Evolutionary conservation across 73 alveolate species (phyloP).

Genomic region (Paramecium sonneborni): DNA sequence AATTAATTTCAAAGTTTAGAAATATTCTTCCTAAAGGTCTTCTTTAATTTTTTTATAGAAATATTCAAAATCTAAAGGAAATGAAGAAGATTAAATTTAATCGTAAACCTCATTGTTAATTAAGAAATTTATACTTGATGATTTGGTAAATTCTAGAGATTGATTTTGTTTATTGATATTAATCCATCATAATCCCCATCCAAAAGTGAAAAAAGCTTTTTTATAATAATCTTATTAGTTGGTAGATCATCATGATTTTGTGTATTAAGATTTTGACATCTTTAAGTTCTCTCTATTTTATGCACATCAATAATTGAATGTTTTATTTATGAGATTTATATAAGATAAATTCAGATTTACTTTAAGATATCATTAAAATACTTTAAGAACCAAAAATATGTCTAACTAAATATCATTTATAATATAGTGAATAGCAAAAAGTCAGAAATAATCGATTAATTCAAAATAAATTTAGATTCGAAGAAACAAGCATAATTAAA

Average conservation of each 20-base stretch:
- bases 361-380: background rate
- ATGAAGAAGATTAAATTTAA: background rate
- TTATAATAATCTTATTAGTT: background rate
- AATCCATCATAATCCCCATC: slow-evolving; percentile 33
- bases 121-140: background rate
- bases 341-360: background rate
- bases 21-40: background rate
- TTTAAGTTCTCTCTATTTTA: background rate
- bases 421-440: background rate
- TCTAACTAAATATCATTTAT: slow-evolving; percentile 35
- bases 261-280: too few species aligned
- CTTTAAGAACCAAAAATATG: background rate
- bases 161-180: background rate
- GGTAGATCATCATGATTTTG: background rate
- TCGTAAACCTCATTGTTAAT: too few species aligned
- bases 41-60: background rate
- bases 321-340: background rate
- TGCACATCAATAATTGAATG: background rate
- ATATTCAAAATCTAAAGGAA: background rate
- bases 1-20: background rate
- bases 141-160: background rate
- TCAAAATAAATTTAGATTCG: background rate
- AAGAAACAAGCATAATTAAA: background rate
- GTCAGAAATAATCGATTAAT: background rate
- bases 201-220: background rate